Evolutionary conservation across 1,284 basidiomycete genomes (phyloP).

Genomic region (Coniferiporia weirii): DNA sequence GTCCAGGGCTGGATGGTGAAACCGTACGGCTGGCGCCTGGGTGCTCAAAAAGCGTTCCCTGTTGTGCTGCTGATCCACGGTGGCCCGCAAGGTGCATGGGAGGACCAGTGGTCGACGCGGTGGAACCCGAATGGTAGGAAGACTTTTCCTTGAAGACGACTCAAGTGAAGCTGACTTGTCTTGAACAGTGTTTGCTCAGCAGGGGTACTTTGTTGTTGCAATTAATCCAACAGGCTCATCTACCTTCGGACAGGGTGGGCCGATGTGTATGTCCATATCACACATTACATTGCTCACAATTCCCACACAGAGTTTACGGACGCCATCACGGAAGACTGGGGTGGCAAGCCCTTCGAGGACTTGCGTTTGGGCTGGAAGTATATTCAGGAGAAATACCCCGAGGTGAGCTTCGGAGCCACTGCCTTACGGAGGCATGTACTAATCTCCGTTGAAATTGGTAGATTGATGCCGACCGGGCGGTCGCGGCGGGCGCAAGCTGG

Average conservation of each 20-base stretch:
- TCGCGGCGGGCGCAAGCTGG: slow-evolving; percentile 77
- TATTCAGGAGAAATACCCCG: slow-evolving; percentile 63
- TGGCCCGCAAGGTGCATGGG: slow-evolving; percentile 78
- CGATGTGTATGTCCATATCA: not conserved
- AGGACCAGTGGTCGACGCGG: slow-evolving; percentile 77
- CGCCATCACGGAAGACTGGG: slow-evolving; percentile 75
- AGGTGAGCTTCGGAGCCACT: slow-evolving; percentile 37
- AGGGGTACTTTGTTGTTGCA: slow-evolving; percentile 80
- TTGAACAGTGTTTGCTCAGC: slow-evolving; percentile 62
- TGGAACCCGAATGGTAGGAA: slow-evolving; percentile 82
- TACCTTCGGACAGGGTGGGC: slow-evolving; percentile 75
- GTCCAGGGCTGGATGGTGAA: slow-evolving; percentile 83
- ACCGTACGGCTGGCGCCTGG: slow-evolving; percentile 66
- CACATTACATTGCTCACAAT: not conserved
- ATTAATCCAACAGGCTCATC: slow-evolving; percentile 90
- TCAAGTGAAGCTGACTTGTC: not conserved
- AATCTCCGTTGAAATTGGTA: slow-evolving; percentile 26
- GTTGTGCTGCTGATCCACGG: slow-evolving; percentile 73
- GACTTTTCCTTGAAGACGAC: not conserved
- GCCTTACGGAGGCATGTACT: too few species aligned
- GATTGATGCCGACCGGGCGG: slow-evolving; percentile 78
- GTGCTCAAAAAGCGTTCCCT: slow-evolving; percentile 72
- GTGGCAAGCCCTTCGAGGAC: slow-evolving; percentile 82
- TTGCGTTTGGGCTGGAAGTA: slow-evolving; percentile 73
- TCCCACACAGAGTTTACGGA: slow-evolving; percentile 65